Evolutionary conservation across 1,284 basidiomycete genomes (phyloP).

Genomic region (Rhodotorula mucilaginosa): DNA sequence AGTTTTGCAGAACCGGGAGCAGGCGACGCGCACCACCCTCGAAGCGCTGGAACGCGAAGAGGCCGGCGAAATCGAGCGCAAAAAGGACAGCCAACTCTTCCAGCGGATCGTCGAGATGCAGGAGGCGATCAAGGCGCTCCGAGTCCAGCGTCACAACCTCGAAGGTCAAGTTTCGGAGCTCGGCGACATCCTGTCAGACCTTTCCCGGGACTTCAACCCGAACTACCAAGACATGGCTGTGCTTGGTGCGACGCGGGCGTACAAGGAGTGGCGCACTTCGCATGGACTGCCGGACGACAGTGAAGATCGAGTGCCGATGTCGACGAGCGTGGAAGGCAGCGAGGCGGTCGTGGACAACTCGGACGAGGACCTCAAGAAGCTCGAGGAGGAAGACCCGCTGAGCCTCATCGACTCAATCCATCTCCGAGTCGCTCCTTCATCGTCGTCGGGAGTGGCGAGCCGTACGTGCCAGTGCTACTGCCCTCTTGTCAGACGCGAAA

Average conservation of each 20-base stretch:
- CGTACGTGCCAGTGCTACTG: slow-evolving; percentile 19
- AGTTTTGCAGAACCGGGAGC: slow-evolving; percentile 59
- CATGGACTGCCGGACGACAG: slow-evolving; percentile 34
- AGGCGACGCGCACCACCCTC: slow-evolving; percentile 56
- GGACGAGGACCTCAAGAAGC: slow-evolving; percentile 60
- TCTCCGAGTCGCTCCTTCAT: slow-evolving; percentile 23
- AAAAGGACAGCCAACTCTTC: slow-evolving; percentile 77
- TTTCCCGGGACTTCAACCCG: slow-evolving; percentile 85
- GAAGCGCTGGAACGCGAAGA: slow-evolving; percentile 42
- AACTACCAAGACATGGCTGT: slow-evolving; percentile 99
- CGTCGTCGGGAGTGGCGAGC: slow-evolving; percentile 14
- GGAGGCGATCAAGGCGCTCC: slow-evolving; percentile 71
- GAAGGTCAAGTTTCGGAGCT: slow-evolving; percentile 72
- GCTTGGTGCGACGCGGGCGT: slow-evolving; percentile 90
- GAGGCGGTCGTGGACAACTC: slow-evolving; percentile 45
- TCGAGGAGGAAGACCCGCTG: slow-evolving; percentile 71
- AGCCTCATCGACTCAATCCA: slow-evolving; percentile 53
- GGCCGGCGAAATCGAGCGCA: slow-evolving; percentile 50
- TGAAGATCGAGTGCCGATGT: slow-evolving; percentile 10
- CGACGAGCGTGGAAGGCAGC: slow-evolving; percentile 32
- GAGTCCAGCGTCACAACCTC: slow-evolving; percentile 67
- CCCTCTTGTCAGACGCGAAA: too few relatives aligned
- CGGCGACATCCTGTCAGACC: slow-evolving; percentile 75
- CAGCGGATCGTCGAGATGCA: slow-evolving; percentile 70
- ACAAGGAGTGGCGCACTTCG: slow-evolving; percentile 64